Conservation (phyloP, 768 basidiomycete genomes). For the Asterophora parasitica region DNA sequence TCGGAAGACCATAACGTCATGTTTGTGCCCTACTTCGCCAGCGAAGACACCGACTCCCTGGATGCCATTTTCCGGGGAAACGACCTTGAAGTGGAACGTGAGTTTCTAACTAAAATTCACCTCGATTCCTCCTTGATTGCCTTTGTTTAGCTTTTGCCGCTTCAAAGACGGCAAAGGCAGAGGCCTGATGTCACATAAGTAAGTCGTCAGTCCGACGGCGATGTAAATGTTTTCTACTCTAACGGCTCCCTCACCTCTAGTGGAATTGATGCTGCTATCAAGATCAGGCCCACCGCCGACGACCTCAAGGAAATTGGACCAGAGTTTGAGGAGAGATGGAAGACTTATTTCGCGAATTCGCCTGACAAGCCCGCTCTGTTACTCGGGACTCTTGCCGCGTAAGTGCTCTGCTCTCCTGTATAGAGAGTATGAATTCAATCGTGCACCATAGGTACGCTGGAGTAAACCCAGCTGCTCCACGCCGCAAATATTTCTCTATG, state of each 20-base stretch:
- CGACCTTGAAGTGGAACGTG: conserved; percentile 36
- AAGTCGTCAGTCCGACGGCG: not conserved
- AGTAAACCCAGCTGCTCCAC: conserved; percentile 14
- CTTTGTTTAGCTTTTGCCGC: conserved; percentile 10
- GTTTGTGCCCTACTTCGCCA: conserved; percentile 36
- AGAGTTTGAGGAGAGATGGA: conserved; percentile 45
- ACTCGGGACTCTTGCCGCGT: conserved; percentile 39
- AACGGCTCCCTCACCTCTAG: conserved; percentile 23
- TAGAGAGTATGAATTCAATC: conserved; percentile 11
- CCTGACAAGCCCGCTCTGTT: conserved; percentile 55
- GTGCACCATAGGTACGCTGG: conserved; percentile 15
- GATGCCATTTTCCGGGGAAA: conserved; percentile 41
- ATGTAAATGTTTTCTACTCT: not conserved
- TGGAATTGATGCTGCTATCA: conserved; percentile 51
- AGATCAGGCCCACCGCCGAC: conserved; percentile 44
- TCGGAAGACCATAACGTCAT: conserved; percentile 36
- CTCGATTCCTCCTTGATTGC: not conserved
- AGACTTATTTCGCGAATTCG: conserved; percentile 40
- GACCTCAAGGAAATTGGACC: conserved; percentile 50
- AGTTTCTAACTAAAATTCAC: conserved; percentile 11
- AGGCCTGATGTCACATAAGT: conserved; percentile 51
- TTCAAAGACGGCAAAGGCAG: conserved; percentile 13
- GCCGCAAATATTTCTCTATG: conserved; percentile 24
- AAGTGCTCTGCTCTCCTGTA: conserved; percentile 20
- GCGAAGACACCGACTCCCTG: conserved; percentile 43